Conservation (phyloP, 768 basidiomycete species). For the Amylocystis lapponica region DNA sequence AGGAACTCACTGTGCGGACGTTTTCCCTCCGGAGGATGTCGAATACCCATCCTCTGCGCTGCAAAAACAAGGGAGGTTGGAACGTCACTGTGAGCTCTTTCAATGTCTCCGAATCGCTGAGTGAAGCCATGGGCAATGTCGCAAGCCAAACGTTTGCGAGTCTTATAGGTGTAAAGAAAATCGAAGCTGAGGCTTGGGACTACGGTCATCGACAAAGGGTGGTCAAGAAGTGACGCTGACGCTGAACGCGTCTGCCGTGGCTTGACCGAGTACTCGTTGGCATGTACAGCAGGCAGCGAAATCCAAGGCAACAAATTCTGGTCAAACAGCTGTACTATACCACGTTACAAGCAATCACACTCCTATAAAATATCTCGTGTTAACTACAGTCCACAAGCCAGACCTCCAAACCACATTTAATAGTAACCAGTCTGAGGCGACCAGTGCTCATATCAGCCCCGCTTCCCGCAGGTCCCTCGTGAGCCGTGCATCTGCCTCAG, state of each 20-base stretch:
- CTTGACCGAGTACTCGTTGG: no score
- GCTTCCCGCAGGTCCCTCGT: conserved; percentile 19
- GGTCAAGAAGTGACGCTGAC: no score
- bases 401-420: neutral
- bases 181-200: no score
- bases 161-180: no score
- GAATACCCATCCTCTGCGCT: conserved; percentile 24
- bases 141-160: no score
- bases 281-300: no score
- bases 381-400: neutral
- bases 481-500: conserved; percentile 19
- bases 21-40: conserved; percentile 20
- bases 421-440: neutral
- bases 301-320: no score
- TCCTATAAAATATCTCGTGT: neutral
- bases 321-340: no score
- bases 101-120: conserved; percentile 1
- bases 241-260: no score
- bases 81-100: conserved; percentile 24
- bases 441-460: conserved; percentile 18
- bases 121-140: no score
- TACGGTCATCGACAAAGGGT: no score
- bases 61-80: conserved; percentile 19
- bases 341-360: no score
- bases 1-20: conserved; percentile 12